Conservation (phyloP, 164 flowering plant species). For the Piper longum region DNA sequence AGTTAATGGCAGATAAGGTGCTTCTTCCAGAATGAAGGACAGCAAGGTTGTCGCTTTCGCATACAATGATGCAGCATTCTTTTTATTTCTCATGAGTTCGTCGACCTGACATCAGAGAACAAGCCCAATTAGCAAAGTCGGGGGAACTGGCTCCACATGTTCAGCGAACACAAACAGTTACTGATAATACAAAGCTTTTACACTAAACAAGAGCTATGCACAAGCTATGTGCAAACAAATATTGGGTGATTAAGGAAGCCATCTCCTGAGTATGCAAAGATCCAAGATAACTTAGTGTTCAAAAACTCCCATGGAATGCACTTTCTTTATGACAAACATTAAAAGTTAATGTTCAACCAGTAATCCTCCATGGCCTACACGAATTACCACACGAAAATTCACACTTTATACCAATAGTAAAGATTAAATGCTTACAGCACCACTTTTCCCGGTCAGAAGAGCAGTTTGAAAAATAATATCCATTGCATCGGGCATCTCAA, state of each 20-base stretch:
- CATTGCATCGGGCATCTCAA: conserved; percentile 44
- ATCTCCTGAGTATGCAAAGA: too few species aligned
- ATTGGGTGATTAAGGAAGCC: too few species aligned
- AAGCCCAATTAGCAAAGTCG: neutral
- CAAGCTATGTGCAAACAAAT: too few species aligned
- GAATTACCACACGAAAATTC: too few species aligned
- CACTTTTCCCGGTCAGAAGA: conserved; percentile 23
- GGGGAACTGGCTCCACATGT: neutral
- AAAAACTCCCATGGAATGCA: too few species aligned
- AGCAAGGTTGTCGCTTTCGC: conserved; percentile 34
- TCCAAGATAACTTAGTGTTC: too few species aligned
- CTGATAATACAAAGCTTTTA: neutral
- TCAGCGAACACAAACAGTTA: neutral
- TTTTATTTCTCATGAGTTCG: conserved; percentile 26
- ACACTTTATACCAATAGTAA: neutral
- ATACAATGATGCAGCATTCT: conserved; percentile 24
- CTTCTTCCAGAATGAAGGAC: conserved; percentile 35
- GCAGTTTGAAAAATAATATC: conserved; percentile 32
- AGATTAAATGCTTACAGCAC: conserved; percentile 27
- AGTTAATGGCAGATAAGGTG: conserved; percentile 27
- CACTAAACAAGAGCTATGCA: too few species aligned
- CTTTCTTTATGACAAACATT: neutral
- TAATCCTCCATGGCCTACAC: neutral
- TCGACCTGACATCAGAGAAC: conserved; percentile 27
- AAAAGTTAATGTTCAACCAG: neutral